A percentile compares a stretch with the other conserved stretches of the same genome.
phyloP scores from a whole-genome alignment of 2,329 filamentous ascomycete genomes.

The Talaromyces atroroseus region DNA sequence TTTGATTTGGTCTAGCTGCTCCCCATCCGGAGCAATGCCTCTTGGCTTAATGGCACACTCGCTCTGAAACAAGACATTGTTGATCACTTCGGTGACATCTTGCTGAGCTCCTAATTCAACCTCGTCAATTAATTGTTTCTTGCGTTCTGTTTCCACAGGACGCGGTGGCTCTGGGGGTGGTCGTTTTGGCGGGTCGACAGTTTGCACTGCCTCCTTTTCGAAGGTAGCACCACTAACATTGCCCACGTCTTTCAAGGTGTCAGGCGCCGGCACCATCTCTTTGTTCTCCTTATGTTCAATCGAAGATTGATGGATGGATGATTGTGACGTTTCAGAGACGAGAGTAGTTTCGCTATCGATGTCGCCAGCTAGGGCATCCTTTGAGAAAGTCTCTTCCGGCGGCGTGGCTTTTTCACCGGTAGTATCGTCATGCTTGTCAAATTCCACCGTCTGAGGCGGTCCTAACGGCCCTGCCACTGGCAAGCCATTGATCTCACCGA shows the following conservation, averaged over 20 bases:
- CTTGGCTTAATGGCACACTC: slow-evolving; percentile 76
- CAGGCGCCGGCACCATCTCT: background rate
- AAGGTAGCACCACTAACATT: slow-evolving; percentile 11
- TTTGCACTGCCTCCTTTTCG: slow-evolving; percentile 12
- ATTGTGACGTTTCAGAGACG: slow-evolving; percentile 24
- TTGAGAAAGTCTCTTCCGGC: slow-evolving; percentile 18
- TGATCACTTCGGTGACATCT: slow-evolving; percentile 93
- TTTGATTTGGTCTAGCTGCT: slow-evolving; percentile 77
- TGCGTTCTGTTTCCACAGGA: slow-evolving; percentile 31
- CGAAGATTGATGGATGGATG: slow-evolving; percentile 16
- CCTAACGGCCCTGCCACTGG: slow-evolving; percentile 44
- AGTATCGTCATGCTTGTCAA: slow-evolving; percentile 14
- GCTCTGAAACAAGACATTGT: slow-evolving; percentile 84
- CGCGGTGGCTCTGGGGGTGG: slow-evolving; percentile 58
- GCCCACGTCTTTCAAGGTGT: background rate
- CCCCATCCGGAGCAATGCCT: slow-evolving; percentile 60
- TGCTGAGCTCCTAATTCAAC: slow-evolving; percentile 68
- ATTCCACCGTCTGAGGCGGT: slow-evolving; percentile 26
- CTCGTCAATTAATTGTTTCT: slow-evolving; percentile 41
- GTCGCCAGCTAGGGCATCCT: slow-evolving; percentile 25
- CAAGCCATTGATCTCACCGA: slow-evolving; percentile 41
- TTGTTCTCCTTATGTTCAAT: slow-evolving; percentile 38
- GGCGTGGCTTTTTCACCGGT: slow-evolving; percentile 7
- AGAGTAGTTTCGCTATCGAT: slow-evolving; percentile 33
- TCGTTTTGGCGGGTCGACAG: slow-evolving; percentile 36